phyloP scores from a whole-genome alignment of 139 green algal genomes.

The Chara braunii region DNA sequence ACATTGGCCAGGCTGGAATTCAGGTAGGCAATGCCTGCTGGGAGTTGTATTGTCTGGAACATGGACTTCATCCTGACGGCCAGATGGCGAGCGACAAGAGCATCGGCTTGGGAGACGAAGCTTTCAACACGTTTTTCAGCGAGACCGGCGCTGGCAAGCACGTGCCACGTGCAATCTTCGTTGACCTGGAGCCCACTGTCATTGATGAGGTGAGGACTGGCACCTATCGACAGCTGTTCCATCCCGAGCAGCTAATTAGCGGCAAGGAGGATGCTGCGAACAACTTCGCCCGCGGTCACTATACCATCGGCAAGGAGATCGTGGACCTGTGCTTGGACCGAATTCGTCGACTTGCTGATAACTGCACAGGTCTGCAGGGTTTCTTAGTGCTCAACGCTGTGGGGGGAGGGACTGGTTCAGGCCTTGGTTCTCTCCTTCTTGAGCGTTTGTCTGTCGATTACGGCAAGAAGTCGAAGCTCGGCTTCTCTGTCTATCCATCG shows the following conservation, averaged over 20 bases:
- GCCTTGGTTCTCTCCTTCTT: conserved; percentile 52
- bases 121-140: conserved; percentile 61
- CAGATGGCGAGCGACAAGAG: conserved; percentile 67
- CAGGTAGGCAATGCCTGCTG: conserved; percentile 98
- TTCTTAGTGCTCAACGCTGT: conserved; percentile 57
- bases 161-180: conserved; percentile 49
- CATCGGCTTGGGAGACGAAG: conserved; percentile 48
- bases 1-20: conserved; percentile 87
- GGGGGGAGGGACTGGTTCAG: conserved; percentile 53
- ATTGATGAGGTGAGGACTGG: conserved; percentile 58
- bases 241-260: conserved; percentile 61
- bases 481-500: conserved; percentile 54
- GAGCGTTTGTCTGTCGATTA: conserved; percentile 87
- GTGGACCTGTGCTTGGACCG: conserved; percentile 54
- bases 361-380: conserved; percentile 55
- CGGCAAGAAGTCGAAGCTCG: conserved; percentile 99
- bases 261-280: conserved; percentile 56
- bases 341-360: conserved; percentile 53
- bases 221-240: conserved; percentile 57
- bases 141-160: conserved; percentile 57
- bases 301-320: conserved; percentile 55
- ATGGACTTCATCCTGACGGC: conserved; percentile 80
- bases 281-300: conserved; percentile 55
- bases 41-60: conserved; percentile 98
- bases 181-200: conserved; percentile 55